Evolutionary conservation across 805 yeast species (phyloP).

Genomic region (Ogataea nakhonphanomensis): DNA sequence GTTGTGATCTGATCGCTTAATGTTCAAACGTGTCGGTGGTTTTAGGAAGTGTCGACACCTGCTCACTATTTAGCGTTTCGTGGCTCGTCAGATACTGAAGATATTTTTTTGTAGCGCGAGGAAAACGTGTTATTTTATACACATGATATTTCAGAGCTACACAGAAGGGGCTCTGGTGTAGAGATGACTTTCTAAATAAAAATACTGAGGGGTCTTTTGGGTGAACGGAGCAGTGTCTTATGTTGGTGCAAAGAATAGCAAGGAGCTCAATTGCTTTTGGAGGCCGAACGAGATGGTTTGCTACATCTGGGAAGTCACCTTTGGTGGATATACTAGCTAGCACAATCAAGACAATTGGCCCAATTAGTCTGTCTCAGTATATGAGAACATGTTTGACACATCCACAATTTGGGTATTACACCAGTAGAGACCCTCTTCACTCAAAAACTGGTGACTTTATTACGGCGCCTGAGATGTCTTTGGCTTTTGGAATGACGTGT

Average conservation of each 20-base stretch:
- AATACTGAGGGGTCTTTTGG: too few species aligned
- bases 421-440: constrained; percentile 66
- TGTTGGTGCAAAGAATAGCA: too few species aligned
- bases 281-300: too few species aligned
- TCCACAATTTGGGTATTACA: constrained; percentile 76
- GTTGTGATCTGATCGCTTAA: too few species aligned
- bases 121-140: background rate
- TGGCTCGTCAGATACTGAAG: too few species aligned
- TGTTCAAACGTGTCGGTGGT: background rate
- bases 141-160: background rate
- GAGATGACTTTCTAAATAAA: background rate
- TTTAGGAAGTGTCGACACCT: too few species aligned
- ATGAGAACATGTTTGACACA: constrained; percentile 82
- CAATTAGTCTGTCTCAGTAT: constrained; percentile 65
- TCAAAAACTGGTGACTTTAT: constrained; percentile 61
- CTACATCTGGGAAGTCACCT: background rate
- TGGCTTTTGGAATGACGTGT: constrained; percentile 81
- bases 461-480: constrained; percentile 84
- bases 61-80: too few species aligned
- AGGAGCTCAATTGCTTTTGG: too few species aligned
- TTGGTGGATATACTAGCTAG: constrained; percentile 36
- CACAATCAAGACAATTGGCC: constrained; percentile 67
- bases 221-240: too few species aligned
- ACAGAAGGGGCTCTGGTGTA: background rate
- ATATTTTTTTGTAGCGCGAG: background rate